These are phyloP conservation scores for Globisporangium radiosum DNA, from an alignment of 352 stramenopile genomes.

Conservation along the genomic window DNA sequence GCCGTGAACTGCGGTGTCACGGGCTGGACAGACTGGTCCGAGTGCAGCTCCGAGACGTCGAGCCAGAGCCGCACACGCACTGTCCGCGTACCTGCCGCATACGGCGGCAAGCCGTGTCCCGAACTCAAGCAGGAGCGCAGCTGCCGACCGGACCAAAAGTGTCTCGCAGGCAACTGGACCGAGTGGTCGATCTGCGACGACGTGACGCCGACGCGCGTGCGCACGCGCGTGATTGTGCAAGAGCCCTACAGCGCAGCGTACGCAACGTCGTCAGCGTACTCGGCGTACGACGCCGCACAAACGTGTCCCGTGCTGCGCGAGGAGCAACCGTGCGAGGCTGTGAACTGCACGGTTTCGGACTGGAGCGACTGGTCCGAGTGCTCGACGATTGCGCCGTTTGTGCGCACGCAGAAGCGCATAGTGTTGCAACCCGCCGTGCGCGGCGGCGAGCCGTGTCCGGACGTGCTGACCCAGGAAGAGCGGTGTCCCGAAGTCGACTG, in stretches of 20 bases:
- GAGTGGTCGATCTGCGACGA: conserved; percentile 38
- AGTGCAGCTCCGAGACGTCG: conserved; percentile 28
- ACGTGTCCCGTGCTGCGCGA: conserved; percentile 34
- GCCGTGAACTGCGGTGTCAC: conserved; percentile 50
- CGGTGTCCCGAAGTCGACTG: conserved; percentile 34
- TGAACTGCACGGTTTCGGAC: conserved; percentile 46
- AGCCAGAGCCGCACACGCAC: conserved; percentile 30
- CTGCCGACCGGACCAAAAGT: conserved; percentile 39
- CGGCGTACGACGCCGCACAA: background rate
- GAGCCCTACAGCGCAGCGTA: conserved; percentile 1
- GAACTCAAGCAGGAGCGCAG: conserved; percentile 30
- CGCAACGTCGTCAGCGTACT: background rate
- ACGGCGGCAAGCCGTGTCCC: conserved; percentile 37
- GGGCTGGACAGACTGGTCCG: conserved; percentile 35
- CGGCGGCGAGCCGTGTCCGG: conserved; percentile 33
- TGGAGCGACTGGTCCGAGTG: conserved; percentile 47
- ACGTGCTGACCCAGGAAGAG: conserved; percentile 24
- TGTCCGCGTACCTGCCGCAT: conserved; percentile 24
- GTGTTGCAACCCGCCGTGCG: conserved; percentile 30
- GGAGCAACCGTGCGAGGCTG: conserved; percentile 29
- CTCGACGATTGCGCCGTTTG: conserved; percentile 21
- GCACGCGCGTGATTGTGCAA: conserved; percentile 35
- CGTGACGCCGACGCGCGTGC: conserved; percentile 24
- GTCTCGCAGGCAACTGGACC: conserved; percentile 35
- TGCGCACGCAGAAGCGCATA: conserved; percentile 28